These are phyloP conservation scores for Detonula confervacea DNA, from an alignment of 352 stramenopile species.

Conservation along the genomic window DNA sequence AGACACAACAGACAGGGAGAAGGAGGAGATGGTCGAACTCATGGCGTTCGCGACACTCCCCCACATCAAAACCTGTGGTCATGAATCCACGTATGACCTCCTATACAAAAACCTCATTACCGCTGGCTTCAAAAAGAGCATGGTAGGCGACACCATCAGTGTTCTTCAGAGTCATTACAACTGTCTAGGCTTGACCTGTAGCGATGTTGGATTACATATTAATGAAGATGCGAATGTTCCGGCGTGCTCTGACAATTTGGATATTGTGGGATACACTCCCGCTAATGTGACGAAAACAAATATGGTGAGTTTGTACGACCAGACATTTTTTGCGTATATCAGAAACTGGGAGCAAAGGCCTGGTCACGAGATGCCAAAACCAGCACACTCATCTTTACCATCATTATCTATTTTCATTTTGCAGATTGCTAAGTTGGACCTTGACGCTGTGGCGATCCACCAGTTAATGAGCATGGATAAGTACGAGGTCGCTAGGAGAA, in stretches of 20 bases:
- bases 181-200: slow-evolving; percentile 76
- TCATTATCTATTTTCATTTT: neutral
- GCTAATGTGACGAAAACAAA: slow-evolving; percentile 52
- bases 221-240: slow-evolving; percentile 27
- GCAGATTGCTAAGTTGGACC: slow-evolving; percentile 69
- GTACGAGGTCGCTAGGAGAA: slow-evolving; percentile 59
- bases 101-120: slow-evolving; percentile 60
- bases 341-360: slow-evolving; percentile 1
- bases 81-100: slow-evolving; percentile 46
- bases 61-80: slow-evolving; percentile 68
- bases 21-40: slow-evolving; percentile 72
- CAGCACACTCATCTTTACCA: neutral
- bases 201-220: slow-evolving; percentile 59
- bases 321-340: slow-evolving; percentile 24
- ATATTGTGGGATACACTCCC: slow-evolving; percentile 57
- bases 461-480: slow-evolving; percentile 75
- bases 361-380: neutral
- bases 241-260: slow-evolving; percentile 42
- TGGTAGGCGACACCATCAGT: slow-evolving; percentile 44
- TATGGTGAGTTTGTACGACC: slow-evolving; percentile 51
- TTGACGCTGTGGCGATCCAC: slow-evolving; percentile 77
- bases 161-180: slow-evolving; percentile 65
- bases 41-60: slow-evolving; percentile 73
- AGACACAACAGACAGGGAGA: slow-evolving; percentile 36
- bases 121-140: slow-evolving; percentile 30